Base-by-base conservation (phyloP, 2,329 filamentous ascomycete genomes). In the Penicillium sclerotigenum region DNA sequence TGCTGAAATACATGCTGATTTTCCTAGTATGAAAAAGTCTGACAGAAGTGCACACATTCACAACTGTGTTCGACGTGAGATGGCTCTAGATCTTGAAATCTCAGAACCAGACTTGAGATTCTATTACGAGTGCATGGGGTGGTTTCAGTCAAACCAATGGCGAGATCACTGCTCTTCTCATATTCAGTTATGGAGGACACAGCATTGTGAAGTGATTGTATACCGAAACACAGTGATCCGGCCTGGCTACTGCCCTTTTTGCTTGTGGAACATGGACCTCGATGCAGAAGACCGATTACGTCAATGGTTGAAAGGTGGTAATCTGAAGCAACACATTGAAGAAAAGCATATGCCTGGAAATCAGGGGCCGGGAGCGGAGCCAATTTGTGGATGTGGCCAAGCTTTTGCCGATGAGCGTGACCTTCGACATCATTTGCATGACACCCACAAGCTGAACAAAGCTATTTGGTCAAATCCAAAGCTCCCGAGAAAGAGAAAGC, bases 41-140 rank as follows among this genome's bases (percentile, higher is more conserved):
- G 38, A 63, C 13, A 57, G 59, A 53, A 63, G 61, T 49, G 26
- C 41, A 34, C 36, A 63, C 31, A 63, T 60, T 49, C 48, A 63
- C 16, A 53, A 61, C 34, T 63, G 43, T 43, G 18, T 57, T 56
- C 49, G 45, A 47, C 52, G 54, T 31, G 47, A 56, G 41, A 59
- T 52, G 16, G 52, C 58, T 43, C 22, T 49, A 13, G 24, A 48
- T 37, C 50, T 57, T 56, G 4, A 49, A 29, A 41, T 63, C 31
- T 47, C 33, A 24, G 55, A 58, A 37, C 50, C 42, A 53, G 1
- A 58, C 41, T 52, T 63, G 28, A 47, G 40, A 33, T 61, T 56
- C 52, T 63, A 46, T 42, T 61, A 60, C 54, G 45, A 62, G 52
- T 64, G 51, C 41, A 62, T 64, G 36, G 52, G 49, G 20, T 60